phyloP scores from a whole-genome alignment of 345 rosid genomes.

The Noccaea caerulescens region DNA sequence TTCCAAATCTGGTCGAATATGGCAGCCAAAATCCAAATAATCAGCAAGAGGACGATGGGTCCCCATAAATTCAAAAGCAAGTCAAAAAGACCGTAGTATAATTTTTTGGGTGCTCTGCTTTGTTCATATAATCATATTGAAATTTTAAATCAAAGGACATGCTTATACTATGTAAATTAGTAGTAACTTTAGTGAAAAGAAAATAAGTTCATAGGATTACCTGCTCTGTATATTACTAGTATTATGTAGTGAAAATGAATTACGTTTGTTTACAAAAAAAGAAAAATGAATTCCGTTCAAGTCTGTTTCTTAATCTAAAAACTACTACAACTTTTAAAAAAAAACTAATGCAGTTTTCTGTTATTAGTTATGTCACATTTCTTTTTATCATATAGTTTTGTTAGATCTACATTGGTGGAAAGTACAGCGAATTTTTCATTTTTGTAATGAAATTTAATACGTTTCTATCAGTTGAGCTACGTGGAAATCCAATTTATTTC shows the following conservation, averaged over 20 bases:
- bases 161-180: not conserved
- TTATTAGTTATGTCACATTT: not conserved
- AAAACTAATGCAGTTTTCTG: not conserved
- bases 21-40: slow-evolving; percentile 34
- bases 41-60: slow-evolving; percentile 27
- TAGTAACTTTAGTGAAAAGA: not conserved
- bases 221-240: too few species aligned
- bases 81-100: slow-evolving; percentile 33
- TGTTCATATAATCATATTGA: slow-evolving; percentile 1
- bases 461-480: not conserved
- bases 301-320: not conserved
- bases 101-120: slow-evolving; percentile 13
- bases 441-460: not conserved
- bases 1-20: slow-evolving; percentile 1
- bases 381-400: not conserved
- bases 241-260: too few species aligned
- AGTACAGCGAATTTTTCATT: not conserved
- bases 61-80: slow-evolving; percentile 22
- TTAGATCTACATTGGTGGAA: not conserved
- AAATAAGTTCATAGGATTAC: not conserved
- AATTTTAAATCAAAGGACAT: slow-evolving; percentile 7
- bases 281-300: too few species aligned
- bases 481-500: not conserved
- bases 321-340: too few species aligned
- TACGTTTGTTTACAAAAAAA: too few species aligned